These are phyloP conservation scores for Artemisia argyi DNA, from an alignment of 129 eudicot genomes.

Conservation along the genomic window DNA sequence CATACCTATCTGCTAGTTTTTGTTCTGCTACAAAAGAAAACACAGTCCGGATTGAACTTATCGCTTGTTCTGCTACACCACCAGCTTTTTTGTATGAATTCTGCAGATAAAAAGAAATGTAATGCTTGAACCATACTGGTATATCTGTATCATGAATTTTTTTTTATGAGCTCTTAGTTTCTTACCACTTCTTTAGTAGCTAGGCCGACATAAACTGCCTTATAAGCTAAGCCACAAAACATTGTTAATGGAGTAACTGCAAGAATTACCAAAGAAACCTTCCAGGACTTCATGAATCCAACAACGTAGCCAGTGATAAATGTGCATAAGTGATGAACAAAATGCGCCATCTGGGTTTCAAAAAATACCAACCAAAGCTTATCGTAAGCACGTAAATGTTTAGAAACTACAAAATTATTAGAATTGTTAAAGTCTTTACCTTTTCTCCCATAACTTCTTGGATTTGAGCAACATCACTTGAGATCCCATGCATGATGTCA, in stretches of 20 bases:
- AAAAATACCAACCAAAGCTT: conserved; percentile 10
- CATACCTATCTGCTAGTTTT: conserved; percentile 53
- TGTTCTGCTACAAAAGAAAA: conserved; percentile 81
- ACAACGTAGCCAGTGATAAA: conserved; percentile 68
- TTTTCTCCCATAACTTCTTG: conserved; percentile 94
- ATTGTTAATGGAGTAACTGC: conserved; percentile 86
- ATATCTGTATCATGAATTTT: neutral
- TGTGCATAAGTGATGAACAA: conserved; percentile 75
- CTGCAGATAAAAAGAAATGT: conserved; percentile 29
- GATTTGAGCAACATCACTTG: conserved; percentile 90
- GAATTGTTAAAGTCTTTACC: conserved; percentile 34
- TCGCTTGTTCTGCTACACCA: conserved; percentile 77
- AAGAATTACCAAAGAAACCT: conserved; percentile 68
- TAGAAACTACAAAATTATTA: neutral
- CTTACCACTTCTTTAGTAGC: conserved; percentile 80
- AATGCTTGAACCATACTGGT: neutral
- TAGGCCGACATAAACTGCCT: conserved; percentile 78
- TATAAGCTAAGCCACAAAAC: conserved; percentile 82
- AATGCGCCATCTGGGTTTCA: conserved; percentile 70
- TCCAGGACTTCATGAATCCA: conserved; percentile 65
- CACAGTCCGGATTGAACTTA: conserved; percentile 79
- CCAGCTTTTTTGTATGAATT: conserved; percentile 77
- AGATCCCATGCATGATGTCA: conserved; percentile 90
- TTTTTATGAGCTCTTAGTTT: neutral
- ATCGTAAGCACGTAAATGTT: neutral